phyloP scores from a whole-genome alignment of 441 rosid genomes.

The Bruguiera hainesii region DNA sequence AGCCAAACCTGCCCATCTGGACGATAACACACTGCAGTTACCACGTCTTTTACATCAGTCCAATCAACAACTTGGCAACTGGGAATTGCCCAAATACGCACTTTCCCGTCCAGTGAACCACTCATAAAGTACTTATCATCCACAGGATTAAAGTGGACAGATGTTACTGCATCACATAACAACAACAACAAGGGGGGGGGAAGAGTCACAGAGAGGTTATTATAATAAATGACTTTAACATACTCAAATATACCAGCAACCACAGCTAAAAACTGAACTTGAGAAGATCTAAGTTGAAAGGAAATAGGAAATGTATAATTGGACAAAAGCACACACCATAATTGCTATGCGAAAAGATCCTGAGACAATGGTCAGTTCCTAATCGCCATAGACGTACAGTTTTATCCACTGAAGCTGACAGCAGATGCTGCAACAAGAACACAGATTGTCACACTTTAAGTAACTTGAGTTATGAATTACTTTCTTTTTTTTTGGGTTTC shows the following conservation, averaged over 20 bases:
- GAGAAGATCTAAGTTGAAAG: not conserved
- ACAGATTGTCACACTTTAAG: not conserved
- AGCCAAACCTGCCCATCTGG: slow-evolving; percentile 74
- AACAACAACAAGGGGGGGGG: not conserved
- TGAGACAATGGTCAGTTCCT: slow-evolving; percentile 40
- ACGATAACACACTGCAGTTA: slow-evolving; percentile 78
- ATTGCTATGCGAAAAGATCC: slow-evolving; percentile 50
- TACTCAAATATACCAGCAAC: slow-evolving; percentile 50
- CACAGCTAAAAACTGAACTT: slow-evolving; percentile 41
- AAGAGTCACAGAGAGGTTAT: not conserved
- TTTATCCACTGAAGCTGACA: slow-evolving; percentile 55
- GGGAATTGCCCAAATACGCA: slow-evolving; percentile 72
- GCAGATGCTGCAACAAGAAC: slow-evolving; percentile 33
- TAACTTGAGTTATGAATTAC: not conserved
- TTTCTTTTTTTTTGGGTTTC: not conserved
- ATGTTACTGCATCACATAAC: slow-evolving; percentile 54
- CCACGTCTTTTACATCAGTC: slow-evolving; percentile 64
- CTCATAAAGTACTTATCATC: slow-evolving; percentile 71
- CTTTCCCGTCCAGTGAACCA: slow-evolving; percentile 86
- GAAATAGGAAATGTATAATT: not conserved
- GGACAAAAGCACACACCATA: slow-evolving; percentile 35
- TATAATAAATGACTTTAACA: slow-evolving; percentile 32
- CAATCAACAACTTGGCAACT: slow-evolving; percentile 70
- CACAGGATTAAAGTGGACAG: slow-evolving; percentile 75
- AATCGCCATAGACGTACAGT: slow-evolving; percentile 68